A percentile compares a stretch with the other conserved stretches of the same genome.
Conservation (phyloP, 163 green algal genomes). For the Scenedesmus sp. region DNA sequence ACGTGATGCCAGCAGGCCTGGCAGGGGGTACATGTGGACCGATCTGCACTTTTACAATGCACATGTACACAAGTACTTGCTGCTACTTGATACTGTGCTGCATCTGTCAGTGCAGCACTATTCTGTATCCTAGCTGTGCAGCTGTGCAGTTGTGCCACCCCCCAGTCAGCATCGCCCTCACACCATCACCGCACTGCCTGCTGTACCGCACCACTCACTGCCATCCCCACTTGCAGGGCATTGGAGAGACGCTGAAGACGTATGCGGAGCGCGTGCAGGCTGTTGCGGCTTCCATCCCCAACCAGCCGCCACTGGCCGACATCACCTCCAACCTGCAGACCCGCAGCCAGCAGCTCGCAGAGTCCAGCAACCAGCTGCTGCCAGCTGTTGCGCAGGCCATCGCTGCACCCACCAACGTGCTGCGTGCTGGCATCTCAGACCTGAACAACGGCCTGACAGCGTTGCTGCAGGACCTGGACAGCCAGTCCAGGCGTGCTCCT, state of each 20-base stretch:
- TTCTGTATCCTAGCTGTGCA: too few species aligned
- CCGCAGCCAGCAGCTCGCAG: slow-evolving; percentile 12
- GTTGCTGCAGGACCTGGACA: slow-evolving; percentile 13
- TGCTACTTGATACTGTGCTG: too few species aligned
- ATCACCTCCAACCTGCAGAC: slow-evolving; percentile 6
- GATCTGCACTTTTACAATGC: too few species aligned
- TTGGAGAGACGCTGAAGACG: neutral
- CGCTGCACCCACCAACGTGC: neutral
- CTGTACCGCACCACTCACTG: neutral
- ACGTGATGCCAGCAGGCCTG: too few species aligned
- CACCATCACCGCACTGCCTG: neutral
- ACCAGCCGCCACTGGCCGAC: slow-evolving; percentile 5
- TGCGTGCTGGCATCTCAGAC: neutral
- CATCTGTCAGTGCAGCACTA: too few species aligned
- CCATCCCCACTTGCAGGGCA: neutral
- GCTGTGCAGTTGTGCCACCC: too few species aligned
- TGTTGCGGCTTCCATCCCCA: neutral
- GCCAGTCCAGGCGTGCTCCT: neutral
- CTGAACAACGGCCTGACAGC: slow-evolving; percentile 29
- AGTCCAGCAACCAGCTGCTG: neutral
- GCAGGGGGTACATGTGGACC: too few species aligned
- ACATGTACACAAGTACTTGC: too few species aligned
- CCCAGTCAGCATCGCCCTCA: too few species aligned
- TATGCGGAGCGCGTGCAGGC: neutral
- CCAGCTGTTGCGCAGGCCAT: neutral